phyloP scores from a whole-genome alignment of 805 yeast genomes.

The Candida pini region DNA sequence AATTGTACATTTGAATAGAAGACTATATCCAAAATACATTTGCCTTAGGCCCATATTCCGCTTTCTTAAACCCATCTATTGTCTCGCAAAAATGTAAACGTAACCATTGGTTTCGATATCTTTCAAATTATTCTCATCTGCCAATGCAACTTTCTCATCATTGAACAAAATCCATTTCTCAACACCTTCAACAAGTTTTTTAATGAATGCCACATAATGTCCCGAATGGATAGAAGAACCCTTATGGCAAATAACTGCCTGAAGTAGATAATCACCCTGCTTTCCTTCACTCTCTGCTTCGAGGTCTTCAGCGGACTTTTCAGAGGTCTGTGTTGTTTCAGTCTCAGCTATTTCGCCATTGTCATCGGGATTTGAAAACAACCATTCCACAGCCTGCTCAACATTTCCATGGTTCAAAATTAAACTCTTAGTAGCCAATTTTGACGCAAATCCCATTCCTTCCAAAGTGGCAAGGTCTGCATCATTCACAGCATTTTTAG shows the following conservation, averaged over 20 bases:
- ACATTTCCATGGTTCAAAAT: constrained; percentile 51
- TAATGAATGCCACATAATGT: constrained; percentile 79
- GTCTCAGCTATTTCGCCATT: constrained; percentile 47
- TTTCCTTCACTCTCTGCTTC: constrained; percentile 2
- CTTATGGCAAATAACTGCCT: constrained; percentile 78
- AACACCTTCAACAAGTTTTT: constrained; percentile 35
- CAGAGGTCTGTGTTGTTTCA: constrained; percentile 1
- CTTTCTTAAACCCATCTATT: too few relatives aligned
- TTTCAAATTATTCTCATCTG: constrained; percentile 36
- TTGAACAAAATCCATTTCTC: constrained; percentile 73
- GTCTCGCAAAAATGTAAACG: constrained; percentile 39
- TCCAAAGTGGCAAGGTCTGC: constrained; percentile 43
- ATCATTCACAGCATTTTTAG: constrained; percentile 21
- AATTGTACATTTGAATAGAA: too few relatives aligned
- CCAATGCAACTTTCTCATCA: constrained; percentile 79
- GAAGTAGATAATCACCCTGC: constrained; percentile 36
- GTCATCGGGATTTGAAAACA: constrained; percentile 77
- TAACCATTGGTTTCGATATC: constrained; percentile 45
- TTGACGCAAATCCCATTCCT: constrained; percentile 73
- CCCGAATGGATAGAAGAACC: constrained; percentile 89
- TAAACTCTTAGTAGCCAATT: constrained; percentile 71
- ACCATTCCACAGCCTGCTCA: constrained; percentile 86
- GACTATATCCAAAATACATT: too few relatives aligned
- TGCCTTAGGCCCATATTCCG: too few relatives aligned
- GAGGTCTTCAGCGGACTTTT: constrained; percentile 9